Percentiles rank a stretch among this genome's conserved stretches.
phyloP scores from a whole-genome alignment of 2,329 filamentous ascomycete genomes.

The Fusarium continuum region DNA sequence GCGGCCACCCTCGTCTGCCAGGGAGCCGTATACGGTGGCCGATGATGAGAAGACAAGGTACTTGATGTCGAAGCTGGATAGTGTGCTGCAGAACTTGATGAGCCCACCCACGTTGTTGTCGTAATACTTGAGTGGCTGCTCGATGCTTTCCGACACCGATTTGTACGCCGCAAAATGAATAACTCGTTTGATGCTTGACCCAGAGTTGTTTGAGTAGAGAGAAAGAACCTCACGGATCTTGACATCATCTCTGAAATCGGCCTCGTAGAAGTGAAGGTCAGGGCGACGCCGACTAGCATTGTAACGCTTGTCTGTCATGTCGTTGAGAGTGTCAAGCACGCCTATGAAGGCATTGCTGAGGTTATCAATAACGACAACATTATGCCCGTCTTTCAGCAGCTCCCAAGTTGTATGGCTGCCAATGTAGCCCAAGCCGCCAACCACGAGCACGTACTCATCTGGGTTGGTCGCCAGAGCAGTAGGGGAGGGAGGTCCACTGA shows the following conservation, averaged over 20 bases:
- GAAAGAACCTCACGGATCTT: background rate
- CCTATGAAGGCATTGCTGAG: background rate
- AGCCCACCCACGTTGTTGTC: constrained; percentile 73
- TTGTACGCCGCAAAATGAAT: constrained; percentile 77
- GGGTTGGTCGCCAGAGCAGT: background rate
- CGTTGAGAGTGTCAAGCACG: background rate
- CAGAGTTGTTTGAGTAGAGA: background rate
- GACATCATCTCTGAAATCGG: background rate
- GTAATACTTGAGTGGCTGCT: constrained; percentile 69
- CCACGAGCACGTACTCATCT: background rate
- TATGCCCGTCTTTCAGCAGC: background rate
- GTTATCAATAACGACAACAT: constrained; percentile 2
- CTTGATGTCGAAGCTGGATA: constrained; percentile 57
- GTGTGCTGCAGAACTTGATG: constrained; percentile 61
- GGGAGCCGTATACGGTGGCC: constrained; percentile 71
- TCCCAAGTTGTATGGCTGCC: constrained; percentile 6
- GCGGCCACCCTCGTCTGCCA: constrained; percentile 55
- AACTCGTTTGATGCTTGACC: constrained; percentile 51
- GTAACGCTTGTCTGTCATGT: background rate
- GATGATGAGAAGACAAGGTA: constrained; percentile 75
- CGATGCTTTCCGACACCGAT: constrained; percentile 71
- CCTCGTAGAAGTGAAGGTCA: constrained; percentile 8
- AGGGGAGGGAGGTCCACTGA: background rate
- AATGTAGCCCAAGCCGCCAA: constrained; percentile 11
- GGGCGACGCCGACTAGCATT: background rate